Base-by-base conservation (phyloP, 768 basidiomycete genomes). In the Rhizopogon vulgaris region DNA sequence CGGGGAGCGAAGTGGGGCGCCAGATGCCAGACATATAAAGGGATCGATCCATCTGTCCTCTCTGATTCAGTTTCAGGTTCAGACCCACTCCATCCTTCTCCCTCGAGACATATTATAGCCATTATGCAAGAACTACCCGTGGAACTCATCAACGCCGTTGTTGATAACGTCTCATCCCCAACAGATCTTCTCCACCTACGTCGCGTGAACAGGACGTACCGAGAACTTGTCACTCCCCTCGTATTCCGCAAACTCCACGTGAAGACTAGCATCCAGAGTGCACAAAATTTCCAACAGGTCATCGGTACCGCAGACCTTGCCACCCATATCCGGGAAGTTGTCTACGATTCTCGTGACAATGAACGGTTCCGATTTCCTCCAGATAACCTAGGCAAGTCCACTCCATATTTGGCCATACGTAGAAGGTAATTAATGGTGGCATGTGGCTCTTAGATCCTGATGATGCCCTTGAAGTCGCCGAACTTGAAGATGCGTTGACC, bases 391-490 rank as follows among this genome's bases (percentile, higher is more conserved):
- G 65, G 65, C 58, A 42, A 30, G 17, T 37, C 7, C 14, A 30
- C 34, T 12, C 37, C 9, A 24, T 14, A 3, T 14, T 3, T 4
- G 25, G 12, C 6, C n/a, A 14, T 0, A 2, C 0, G 12, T 37
- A 48, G 56, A 15, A 62, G 30, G 11, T 6, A 24, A 38, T n/a
- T 27, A 0, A 28, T 48, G 9, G 9, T 45, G 8, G 24, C 24
- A n/a, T 34, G n/a, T 42, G 41, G 14, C 0, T 38, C 12, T 4
- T 39, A 69, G 63, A 39, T 18, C 3, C 14, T 9, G 63, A 58
- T 14, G 67, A 67, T 6, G 61, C 61, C 49, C 51, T 59, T n/a
- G 66, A 67, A 38, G 60, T 69, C 2, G 63, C 63, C 3, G 67
- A 69, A 3, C 67, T 67, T 4, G 66, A 67, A 34, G 66, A 67